Conservation (phyloP, 2,329 filamentous ascomycete genomes). For the Macroventuria anomochaeta region DNA sequence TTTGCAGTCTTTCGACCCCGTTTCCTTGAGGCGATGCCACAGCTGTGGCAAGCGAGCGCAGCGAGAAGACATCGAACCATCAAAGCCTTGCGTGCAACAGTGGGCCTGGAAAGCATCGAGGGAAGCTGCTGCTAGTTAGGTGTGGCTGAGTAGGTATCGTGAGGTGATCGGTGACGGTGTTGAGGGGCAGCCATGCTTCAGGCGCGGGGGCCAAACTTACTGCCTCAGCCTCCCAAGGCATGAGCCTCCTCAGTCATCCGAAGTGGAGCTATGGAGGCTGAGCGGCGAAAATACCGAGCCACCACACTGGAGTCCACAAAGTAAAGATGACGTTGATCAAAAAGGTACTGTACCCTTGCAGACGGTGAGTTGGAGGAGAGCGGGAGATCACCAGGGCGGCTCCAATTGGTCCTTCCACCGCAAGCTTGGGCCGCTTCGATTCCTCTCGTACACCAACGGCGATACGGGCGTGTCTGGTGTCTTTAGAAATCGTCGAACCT, state of each 20-base stretch:
- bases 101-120: too few relatives aligned
- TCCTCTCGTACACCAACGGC: background rate
- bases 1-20: background rate
- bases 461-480: conserved; percentile 14
- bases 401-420: background rate
- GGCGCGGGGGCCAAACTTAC: background rate
- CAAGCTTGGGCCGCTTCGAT: background rate
- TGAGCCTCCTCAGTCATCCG: background rate
- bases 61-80: too few relatives aligned
- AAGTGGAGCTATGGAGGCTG: background rate
- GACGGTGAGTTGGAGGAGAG: background rate
- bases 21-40: background rate
- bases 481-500: background rate
- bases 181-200: background rate
- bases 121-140: background rate
- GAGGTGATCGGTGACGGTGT: background rate
- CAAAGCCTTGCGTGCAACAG: too few relatives aligned
- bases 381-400: conserved; percentile 6
- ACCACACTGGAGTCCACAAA: too few relatives aligned
- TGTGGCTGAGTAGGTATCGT: background rate
- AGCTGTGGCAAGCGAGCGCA: background rate
- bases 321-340: conserved; percentile 1
- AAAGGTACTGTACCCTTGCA: background rate
- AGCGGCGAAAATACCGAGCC: background rate
- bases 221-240: background rate